Base-by-base conservation (phyloP, 192 early-diverging fungal genomes). In the Umbelopsis ramanniana region DNA sequence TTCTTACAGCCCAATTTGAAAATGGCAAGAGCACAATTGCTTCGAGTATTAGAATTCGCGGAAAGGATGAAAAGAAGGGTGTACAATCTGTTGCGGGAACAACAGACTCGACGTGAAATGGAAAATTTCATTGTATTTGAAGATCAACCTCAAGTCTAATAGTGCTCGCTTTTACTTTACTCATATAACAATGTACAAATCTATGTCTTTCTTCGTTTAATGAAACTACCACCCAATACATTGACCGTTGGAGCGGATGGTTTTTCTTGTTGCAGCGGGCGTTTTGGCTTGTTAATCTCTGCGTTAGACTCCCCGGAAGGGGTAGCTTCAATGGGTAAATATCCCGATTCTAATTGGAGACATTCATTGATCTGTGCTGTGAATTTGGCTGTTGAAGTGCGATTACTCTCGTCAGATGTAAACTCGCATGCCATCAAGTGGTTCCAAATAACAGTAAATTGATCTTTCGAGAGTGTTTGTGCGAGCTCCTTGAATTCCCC, bases 41-140 rank as follows among this genome's bases (percentile, higher is more conserved):
- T 84, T 8, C 74, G 82, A 6, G 76, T 80, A 1, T 74, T 86
- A 46, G 74, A 74, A 4, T 82, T 79, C 22, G 76, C 84, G 35
- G 81, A 84, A 52, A 72, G 79, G 21, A 82, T 77, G 55, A 80
- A 79, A 50, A 37, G 57, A 45, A 80, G 74, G 46, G 69, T 82
- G 63, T 70, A 57, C 12, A 67, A 72, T 15, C 29, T 83, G 37
- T 46, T 80, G 43, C 35, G 57, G 29, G 75, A 80, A 69, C 71
- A 70, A 22, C 63, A 80, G 21, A 60, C 68, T 11, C 55, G 79
- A 63, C 55, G 68, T 29, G 77, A 79, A 48, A 24, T 74, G 68
- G 74, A 79, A 46, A 73, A 72, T 11, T 66, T 70, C 17, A 80
- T 80, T 40, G 69, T 76, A 6, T 76, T 80, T 63, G 72, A 76